Evolutionary conservation across 2,329 filamentous ascomycete genomes (phyloP).

Genomic region (Tolypocladium tropicale): DNA sequence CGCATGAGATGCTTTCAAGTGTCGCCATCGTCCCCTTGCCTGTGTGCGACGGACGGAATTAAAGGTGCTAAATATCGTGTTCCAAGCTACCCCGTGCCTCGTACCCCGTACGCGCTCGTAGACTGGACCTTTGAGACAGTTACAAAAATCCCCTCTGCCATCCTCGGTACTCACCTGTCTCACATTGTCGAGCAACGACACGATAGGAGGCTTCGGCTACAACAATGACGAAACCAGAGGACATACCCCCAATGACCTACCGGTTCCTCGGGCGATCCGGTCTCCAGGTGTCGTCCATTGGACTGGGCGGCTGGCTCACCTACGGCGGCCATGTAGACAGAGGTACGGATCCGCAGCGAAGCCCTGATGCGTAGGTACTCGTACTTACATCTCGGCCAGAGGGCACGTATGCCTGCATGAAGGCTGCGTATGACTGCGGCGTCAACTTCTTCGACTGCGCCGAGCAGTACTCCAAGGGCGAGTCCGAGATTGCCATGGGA

Average conservation of each 20-base stretch:
- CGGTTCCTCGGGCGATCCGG: constrained; percentile 62
- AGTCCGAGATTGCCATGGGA: constrained; percentile 54
- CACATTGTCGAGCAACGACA: not conserved
- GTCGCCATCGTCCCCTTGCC: not conserved
- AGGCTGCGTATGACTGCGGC: constrained; percentile 48
- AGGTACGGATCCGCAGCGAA: constrained; percentile 30
- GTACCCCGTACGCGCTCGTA: too few relatives aligned
- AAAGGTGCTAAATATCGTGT: too few relatives aligned
- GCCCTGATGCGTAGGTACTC: not conserved
- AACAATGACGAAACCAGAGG: constrained; percentile 29
- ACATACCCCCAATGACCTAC: constrained; percentile 52
- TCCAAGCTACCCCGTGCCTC: too few relatives aligned
- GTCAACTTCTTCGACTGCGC: constrained; percentile 56
- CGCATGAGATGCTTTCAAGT: not conserved
- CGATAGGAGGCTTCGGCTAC: not conserved
- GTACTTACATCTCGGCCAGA: constrained; percentile 10
- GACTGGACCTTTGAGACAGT: not conserved
- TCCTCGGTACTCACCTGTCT: not conserved
- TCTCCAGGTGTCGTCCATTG: constrained; percentile 64
- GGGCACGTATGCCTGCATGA: constrained; percentile 47
- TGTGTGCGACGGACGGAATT: not conserved
- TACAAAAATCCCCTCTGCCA: not conserved
- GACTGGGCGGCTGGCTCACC: constrained; percentile 62
- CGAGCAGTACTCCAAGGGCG: constrained; percentile 46
- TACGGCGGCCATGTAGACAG: constrained; percentile 65